Evolutionary conservation across 768 basidiomycete genomes (phyloP), one percentile per base, ranked within the genome.

Genomic region (Mycena vulgaris): DNA sequence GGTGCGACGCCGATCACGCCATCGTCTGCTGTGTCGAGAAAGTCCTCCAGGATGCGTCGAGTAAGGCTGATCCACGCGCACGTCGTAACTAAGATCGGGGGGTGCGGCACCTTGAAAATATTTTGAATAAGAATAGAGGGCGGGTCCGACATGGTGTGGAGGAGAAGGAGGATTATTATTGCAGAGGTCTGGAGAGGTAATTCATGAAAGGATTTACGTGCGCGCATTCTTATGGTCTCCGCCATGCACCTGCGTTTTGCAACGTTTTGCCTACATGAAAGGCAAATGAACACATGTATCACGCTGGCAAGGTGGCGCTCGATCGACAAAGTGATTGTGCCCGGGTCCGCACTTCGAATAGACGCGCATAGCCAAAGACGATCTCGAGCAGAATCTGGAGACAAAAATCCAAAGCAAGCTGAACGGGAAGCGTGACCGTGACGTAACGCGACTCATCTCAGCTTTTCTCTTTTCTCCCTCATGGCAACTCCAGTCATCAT

Each of bases 401-500:
- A 45, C 42, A n/a, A 45, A 45, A 9, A 45, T 45, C n/a, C 42
- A 45, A 37, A 37, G 45, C 4, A 40, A 40, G 3, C 40, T n/a
- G n/a, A n/a, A n/a, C n/a, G n/a, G n/a, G 40, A 40, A 40, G 19
- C 5, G 40, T 40, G 40, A 40, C 14, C 21, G n/a, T 48, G 47
- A 48, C 47, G 5, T 13, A 27, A 13, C 25, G 37, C 63, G 39
- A 21, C 37, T 40, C 33, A 47, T 23, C n/a, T n/a, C n/a, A n/a
- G n/a, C n/a, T n/a, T 28, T 21, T 21, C 17, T 55, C 49, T 33
- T 35, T 13, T 23, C 40, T 17, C 55, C 23, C 35, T 52, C 73
- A 96, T 96, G 95, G 87, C 95, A 19, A 95, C 94, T 40, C 89
- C 94, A 63, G 79, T 95, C 52, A 83, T 95, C 47, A 76, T 95